Evolutionary conservation across 2,329 filamentous ascomycete species (phyloP), one percentile per base, ranked within the genome.

Genomic region (Pezicula neosporulosa): DNA sequence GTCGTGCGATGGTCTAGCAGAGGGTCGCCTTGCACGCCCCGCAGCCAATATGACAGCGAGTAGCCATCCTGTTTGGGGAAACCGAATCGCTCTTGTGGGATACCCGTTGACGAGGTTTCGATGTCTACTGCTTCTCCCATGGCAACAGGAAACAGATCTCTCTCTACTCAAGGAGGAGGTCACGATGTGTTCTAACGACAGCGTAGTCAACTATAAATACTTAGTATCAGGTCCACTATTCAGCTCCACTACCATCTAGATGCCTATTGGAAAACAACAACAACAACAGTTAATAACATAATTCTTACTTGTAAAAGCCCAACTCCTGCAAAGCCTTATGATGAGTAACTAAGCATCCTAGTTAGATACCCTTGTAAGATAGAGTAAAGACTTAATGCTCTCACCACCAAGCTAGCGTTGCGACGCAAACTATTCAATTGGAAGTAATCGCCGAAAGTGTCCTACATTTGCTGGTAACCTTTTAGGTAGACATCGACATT

Each of bases 1-100:
- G 50, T 58, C n/a, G 61, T 61, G 45, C 63, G 56, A 33, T 61
- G 50, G 39, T 60, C 54, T 24, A 49, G 36, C 16, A 52, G 36
- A 47, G 45, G 30, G 35, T 47, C 45, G 21, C 45, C 19, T 13
- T 37, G 27, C 15, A 47, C 45, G 16, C 35, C 45, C 33, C 38
- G 33, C 45, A 47, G 30, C 45, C 45, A 47, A 15, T 47, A 38
- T 21, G 45, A 47, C 45, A 47, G 35, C 35, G 45, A 47, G 30
- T 37, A 27, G 30, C 45, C 45, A 19, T 47, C 35, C 45, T 36
- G 45, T 18, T 47, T 47, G 30, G 45, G 45, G 18, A 47, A 47
- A 9, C 45, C 45, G 24, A 38, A 47, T n/a, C 45, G 30, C 15
- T 47, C 45, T 33, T 38, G 30, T 24, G 45, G 18, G 24, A 35